Evolutionary conservation across 2,329 filamentous ascomycete genomes (phyloP).

Genomic region (Alternaria solani): DNA sequence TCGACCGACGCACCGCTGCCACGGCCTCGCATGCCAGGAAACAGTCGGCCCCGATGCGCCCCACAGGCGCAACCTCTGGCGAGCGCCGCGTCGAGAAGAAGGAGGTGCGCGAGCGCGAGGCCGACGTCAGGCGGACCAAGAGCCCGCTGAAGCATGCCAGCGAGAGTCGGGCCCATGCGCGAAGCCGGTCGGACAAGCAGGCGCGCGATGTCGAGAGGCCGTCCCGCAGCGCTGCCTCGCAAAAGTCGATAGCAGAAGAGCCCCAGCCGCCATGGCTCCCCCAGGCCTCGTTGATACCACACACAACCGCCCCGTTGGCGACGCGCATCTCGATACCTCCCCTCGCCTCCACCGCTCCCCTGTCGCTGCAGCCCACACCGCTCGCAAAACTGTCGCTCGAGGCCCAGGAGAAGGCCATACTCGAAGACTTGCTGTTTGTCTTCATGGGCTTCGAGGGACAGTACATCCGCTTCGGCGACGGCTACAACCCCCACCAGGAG

Average conservation of each 20-base stretch:
- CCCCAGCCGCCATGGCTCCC: constrained; percentile 73
- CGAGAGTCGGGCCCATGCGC: constrained; percentile 45
- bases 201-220: constrained; percentile 36
- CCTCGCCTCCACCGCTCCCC: constrained; percentile 71
- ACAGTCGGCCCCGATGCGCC: constrained; percentile 32
- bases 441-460: constrained; percentile 99
- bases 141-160: constrained; percentile 49
- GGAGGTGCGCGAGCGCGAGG: constrained; percentile 48
- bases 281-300: constrained; percentile 75
- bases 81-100: constrained; percentile 48
- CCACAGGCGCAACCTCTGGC: constrained; percentile 21
- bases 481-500: constrained; percentile 84
- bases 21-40: constrained; percentile 42
- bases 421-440: constrained; percentile 91
- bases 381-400: constrained; percentile 78
- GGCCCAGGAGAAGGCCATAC: constrained; percentile 82
- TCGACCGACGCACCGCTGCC: constrained; percentile 34
- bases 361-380: constrained; percentile 70
- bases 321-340: constrained; percentile 70
- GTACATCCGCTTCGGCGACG: constrained; percentile 85
- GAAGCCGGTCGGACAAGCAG: constrained; percentile 45
- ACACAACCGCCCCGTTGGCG: constrained; percentile 76
- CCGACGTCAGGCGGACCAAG: constrained; percentile 44
- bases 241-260: constrained; percentile 38
- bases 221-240: constrained; percentile 28